Conservation (phyloP, 78 protist genomes). For the Goniomonas avonlea region DNA sequence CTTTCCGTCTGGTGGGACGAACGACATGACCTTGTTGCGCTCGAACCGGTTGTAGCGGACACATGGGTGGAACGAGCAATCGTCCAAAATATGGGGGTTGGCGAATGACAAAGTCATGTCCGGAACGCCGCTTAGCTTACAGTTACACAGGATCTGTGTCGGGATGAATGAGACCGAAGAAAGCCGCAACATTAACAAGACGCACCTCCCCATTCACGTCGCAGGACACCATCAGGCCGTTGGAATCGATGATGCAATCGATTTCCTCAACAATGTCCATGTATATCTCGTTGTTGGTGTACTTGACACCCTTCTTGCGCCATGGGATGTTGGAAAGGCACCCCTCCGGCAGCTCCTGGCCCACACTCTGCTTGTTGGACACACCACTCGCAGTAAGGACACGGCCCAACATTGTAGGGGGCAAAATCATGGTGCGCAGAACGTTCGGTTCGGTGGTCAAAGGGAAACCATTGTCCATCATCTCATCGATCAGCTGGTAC, state of each 20-base stretch:
- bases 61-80: slow-evolving; percentile 6
- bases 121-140: slow-evolving; percentile 12
- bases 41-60: slow-evolving; percentile 14
- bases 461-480: slow-evolving; percentile 86
- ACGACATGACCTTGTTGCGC: slow-evolving; percentile 39
- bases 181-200: not conserved
- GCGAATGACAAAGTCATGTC: slow-evolving; percentile 16
- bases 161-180: not conserved
- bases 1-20: slow-evolving; percentile 71
- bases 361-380: not conserved
- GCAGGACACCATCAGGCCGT: slow-evolving; percentile 24
- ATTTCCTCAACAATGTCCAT: slow-evolving; percentile 69
- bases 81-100: slow-evolving; percentile 11
- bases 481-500: slow-evolving; percentile 77
- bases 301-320: slow-evolving; percentile 75
- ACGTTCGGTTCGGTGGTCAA: slow-evolving; percentile 75
- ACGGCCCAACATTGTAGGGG: slow-evolving; percentile 12
- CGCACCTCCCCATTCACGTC: slow-evolving; percentile 5
- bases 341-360: slow-evolving; percentile 3
- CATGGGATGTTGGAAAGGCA: slow-evolving; percentile 53
- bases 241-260: slow-evolving; percentile 25
- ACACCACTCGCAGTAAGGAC: not conserved
- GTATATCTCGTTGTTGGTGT: slow-evolving; percentile 78
- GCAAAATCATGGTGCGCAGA: slow-evolving; percentile 32
- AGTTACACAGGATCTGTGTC: not conserved